These are phyloP conservation scores for Eutreptiella sp. DNA, from an alignment of 208 protist species.

Conservation along the genomic window DNA sequence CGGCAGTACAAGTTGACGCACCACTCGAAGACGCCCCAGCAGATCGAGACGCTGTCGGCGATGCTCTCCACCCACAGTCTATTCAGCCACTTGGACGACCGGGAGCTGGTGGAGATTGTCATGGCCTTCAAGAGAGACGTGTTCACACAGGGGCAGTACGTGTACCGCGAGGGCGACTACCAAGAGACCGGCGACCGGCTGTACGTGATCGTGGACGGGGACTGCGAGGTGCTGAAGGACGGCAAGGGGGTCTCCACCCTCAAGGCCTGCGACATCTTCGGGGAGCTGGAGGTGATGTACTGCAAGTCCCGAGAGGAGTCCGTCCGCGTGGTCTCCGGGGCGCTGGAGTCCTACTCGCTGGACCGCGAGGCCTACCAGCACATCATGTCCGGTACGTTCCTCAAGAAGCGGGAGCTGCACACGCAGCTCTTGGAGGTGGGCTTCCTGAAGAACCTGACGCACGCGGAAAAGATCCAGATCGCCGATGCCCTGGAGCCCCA, in stretches of 20 bases:
- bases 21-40: background rate
- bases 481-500: conserved; percentile 26
- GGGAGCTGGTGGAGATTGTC: conserved; percentile 21
- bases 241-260: background rate
- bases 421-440: conserved; percentile 16
- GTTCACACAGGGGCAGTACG: background rate
- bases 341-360: conserved; percentile 13
- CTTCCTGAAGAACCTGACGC: conserved; percentile 20
- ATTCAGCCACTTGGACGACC: conserved; percentile 28
- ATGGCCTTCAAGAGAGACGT: conserved; percentile 5
- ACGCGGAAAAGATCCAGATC: conserved; percentile 15
- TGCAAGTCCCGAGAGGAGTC: conserved; percentile 5
- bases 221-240: background rate
- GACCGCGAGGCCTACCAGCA: conserved; percentile 23
- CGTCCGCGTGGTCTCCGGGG: background rate
- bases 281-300: conserved; percentile 26
- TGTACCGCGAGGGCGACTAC: conserved; percentile 16
- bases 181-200: conserved; percentile 20
- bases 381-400: conserved; percentile 21
- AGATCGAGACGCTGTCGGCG: background rate
- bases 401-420: conserved; percentile 32
- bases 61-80: conserved; percentile 19
- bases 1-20: conserved; percentile 30
- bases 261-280: conserved; percentile 16
- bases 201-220: conserved; percentile 13